Conservation (phyloP, 345 rosid genomes). For the Aurinia saxatilis region DNA sequence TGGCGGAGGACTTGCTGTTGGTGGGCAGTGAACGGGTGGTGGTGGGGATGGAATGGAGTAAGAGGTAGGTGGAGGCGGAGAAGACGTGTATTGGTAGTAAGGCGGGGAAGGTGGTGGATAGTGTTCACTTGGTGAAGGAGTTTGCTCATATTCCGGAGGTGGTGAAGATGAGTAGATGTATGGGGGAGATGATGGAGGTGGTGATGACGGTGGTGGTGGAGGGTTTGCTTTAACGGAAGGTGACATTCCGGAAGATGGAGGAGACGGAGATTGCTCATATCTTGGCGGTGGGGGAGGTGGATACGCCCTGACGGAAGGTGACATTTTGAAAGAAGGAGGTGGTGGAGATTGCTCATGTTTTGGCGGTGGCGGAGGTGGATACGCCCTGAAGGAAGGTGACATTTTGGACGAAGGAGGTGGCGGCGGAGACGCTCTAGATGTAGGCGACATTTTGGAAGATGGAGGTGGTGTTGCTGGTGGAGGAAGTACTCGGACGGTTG, state of each 20-base stretch:
- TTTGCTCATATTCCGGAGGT: conserved; percentile 3
- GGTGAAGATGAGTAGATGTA: conserved; percentile 24
- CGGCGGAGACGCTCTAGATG: conserved; percentile 10
- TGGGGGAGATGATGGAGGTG: conserved; percentile 30
- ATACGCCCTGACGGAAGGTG: conserved; percentile 4
- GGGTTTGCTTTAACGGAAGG: conserved; percentile 28
- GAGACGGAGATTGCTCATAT: conserved; percentile 7
- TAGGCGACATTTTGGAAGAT: conserved; percentile 22
- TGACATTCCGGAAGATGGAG: conserved; percentile 21
- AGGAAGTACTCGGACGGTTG: conserved; percentile 24
- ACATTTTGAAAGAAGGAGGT: conserved; percentile 5
- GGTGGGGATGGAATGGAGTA: conserved; percentile 22
- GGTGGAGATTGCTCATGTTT: conserved; percentile 10
- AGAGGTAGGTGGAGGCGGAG: conserved; percentile 24
- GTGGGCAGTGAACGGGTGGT: conserved; percentile 7
- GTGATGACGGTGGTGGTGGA: conserved; percentile 29
- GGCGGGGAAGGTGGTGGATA: conserved; percentile 27
- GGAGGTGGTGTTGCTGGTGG: conserved; percentile 19
- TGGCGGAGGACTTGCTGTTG: conserved; percentile 2
- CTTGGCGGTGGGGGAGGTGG: conserved; percentile 5
- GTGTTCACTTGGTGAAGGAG: conserved; percentile 17
- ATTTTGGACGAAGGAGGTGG: conserved; percentile 26
- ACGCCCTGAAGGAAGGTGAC: conserved; percentile 14
- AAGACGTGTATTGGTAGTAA: conserved; percentile 16
- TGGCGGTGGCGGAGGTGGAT: not conserved